Evolutionary conservation across 108 stramenopile genomes (phyloP), one percentile per base, ranked within the genome.

Genomic region (Skeletonema potamos): DNA sequence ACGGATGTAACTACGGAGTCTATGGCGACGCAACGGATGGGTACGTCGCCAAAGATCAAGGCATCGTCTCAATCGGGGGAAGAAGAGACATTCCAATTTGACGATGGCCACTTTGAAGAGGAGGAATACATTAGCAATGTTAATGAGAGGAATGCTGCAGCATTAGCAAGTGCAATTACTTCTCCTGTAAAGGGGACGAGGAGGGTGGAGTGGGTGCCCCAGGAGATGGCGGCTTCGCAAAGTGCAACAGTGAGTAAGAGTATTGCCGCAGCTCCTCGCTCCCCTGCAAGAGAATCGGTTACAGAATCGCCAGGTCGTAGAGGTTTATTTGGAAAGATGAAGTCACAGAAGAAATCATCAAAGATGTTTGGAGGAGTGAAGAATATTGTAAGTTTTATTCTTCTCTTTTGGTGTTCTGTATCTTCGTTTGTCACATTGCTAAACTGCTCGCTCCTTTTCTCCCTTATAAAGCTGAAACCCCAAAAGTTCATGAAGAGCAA

Each of bases 1-100:
- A 80, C 79, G 18, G 72, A 80, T 65, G 39, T 80, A 12, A 80
- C 79, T n/a, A 80, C 79, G 12, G 63, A 61, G 32, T 69, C 71
- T 17, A 48, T 56, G 7, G 68, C 63, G 15, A 80, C 79, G n/a
- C 65, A 46, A 26, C 66, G 67, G 61, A 80, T 80, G 79, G 79
- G 79, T 10, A 62, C 28, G 44, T 37, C 58, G 6, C 58, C 29
- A 59, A 34, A 59, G 18, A 15, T n/a, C n/a, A 15, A 27, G 58
- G 18, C 18, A 59, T 33, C 27, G 28, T 20, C 30, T 18, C 58
- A 24, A 7, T 6, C 18, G 22, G 48, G 8, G 22, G 48, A 51
- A 8, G 22, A 51, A 20, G 48, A 51, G 6, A 20, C 2, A 22
- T 51, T 51, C 22, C 18, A 51, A 51, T 51, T 51, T 22, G 48